Base-by-base conservation (phyloP, 2,329 filamentous ascomycete genomes). In the Harringtonia aguacate region DNA sequence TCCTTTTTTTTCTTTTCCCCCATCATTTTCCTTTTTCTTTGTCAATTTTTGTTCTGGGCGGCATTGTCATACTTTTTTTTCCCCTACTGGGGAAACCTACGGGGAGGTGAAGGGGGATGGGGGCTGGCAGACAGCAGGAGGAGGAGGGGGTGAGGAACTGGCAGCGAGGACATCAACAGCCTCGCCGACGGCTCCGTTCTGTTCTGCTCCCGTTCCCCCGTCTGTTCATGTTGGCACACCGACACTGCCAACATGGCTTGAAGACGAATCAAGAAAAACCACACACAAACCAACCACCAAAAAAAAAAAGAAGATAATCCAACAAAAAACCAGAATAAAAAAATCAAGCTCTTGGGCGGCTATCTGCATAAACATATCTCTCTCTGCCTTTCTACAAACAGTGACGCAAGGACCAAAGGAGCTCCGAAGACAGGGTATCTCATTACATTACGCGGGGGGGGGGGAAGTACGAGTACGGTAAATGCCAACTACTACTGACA, bases 101-200 rank as follows among this genome's bases (percentile, higher is more conserved):
- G 22, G 39, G 44, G 44, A 42, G 44, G 40, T 43, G 15, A 29
- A 20, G n/a, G 35, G 43, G 21, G 21, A 38, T 21, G 15, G 22
- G 36, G 21, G 13, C 9, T 15, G 22, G 8, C 4, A 2, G n/a
- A 6, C 7, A 15, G 7, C 18, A 3, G 27, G 18, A 22, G 20
- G 15, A 9, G 22, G 5, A 13, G 22, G 10, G 30, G 31, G 8
- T 22, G 31, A 12, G 28, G 21, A 18, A 40, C 4, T 2, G 3
- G 21, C 20, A 37, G 24, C 24, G 35, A 37, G n/a, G n/a, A 34
- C 31, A 8, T 71, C 53, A 75, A 79, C 58, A 48, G 45, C 21
- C 39, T 45, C 43, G 53, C 67, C 5, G 67, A 70, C 52, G 55
- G 56, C 28, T 64, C 66, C 49, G 70, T 69, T 36, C n/a, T 36